These are phyloP conservation scores for Lachnellula willkommii DNA, from an alignment of 2,329 filamentous ascomycete species.

Conservation along the genomic window DNA sequence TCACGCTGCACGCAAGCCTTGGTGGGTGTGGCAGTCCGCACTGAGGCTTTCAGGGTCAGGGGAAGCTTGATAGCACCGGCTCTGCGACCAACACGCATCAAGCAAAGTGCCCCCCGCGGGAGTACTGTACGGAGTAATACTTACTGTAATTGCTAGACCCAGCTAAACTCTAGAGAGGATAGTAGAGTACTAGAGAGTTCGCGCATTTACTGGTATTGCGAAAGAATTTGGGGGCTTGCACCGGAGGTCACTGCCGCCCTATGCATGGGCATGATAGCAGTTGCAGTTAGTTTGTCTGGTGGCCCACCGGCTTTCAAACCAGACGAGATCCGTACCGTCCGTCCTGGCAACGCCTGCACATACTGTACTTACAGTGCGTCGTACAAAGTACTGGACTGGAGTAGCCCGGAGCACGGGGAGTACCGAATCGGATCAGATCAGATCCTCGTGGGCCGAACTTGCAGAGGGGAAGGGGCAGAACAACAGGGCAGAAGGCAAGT, in stretches of 20 bases:
- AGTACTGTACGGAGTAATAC: not conserved
- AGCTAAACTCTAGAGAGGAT: not conserved
- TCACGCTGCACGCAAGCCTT: not conserved
- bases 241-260: not conserved
- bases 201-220: not conserved
- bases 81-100: not conserved
- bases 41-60: not conserved
- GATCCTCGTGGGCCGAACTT: not conserved
- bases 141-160: not conserved
- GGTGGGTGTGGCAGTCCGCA: not conserved
- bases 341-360: not conserved
- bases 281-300: too few species aligned
- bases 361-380: not conserved
- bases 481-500: too few species aligned
- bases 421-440: not conserved
- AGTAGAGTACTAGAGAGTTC: not conserved
- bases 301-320: too few species aligned
- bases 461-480: not conserved
- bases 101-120: not conserved
- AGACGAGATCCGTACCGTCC: not conserved
- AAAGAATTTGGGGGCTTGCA: not conserved
- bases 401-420: not conserved
- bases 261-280: not conserved
- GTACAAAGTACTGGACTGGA: not conserved
- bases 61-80: conserved; percentile 1